Evolutionary conservation across 2,329 filamentous ascomycete genomes (phyloP).

Genomic region (Cytospora chrysosperma): DNA sequence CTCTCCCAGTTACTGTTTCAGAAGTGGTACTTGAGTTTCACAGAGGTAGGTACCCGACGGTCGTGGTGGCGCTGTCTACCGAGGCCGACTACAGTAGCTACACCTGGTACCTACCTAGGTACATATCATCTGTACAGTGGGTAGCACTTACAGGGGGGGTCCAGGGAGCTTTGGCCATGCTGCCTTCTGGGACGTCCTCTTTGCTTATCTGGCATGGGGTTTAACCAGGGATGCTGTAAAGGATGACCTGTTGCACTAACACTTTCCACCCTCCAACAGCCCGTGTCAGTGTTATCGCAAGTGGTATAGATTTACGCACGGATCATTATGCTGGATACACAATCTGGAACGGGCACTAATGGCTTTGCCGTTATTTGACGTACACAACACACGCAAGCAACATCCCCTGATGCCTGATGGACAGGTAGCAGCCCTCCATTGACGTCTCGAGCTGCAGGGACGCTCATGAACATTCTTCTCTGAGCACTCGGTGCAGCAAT

Average conservation of each 20-base stretch:
- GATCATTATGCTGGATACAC: not conserved
- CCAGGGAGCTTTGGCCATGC: not conserved
- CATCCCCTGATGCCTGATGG: not conserved
- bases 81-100: not conserved
- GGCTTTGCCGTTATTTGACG: slow-evolving; percentile 13
- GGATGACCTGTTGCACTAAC: not conserved
- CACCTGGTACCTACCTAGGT: no score
- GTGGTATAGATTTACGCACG: no score
- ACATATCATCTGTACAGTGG: not conserved
- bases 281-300: no score
- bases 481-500: slow-evolving; percentile 18
- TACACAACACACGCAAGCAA: slow-evolving; percentile 21
- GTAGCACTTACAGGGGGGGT: not conserved
- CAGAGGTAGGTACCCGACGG: no score
- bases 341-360: not conserved
- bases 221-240: not conserved
- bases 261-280: not conserved
- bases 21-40: no score
- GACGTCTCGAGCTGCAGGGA: slow-evolving; percentile 1
- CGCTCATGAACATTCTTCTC: slow-evolving; percentile 10
- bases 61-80: not conserved
- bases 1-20: no score
- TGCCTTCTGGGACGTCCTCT: not conserved
- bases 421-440: slow-evolving; percentile 19
- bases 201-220: not conserved